Base-by-base conservation (phyloP, 441 rosid species). In the Kokia cookei region DNA sequence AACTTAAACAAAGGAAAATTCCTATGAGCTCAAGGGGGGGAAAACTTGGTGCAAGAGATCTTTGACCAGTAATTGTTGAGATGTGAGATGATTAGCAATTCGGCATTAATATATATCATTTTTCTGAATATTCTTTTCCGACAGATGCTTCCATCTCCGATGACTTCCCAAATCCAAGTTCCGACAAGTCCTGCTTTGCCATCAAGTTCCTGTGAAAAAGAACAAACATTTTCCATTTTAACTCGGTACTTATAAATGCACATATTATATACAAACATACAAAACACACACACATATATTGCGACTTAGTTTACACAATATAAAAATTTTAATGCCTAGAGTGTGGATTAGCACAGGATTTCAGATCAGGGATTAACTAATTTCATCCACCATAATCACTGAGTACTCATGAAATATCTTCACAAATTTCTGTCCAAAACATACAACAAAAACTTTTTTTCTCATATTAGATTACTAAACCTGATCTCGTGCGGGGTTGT, bases 181-280 rank as follows among this genome's bases (percentile, higher is more conserved):
- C 93, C 1, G 89, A 82, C 91, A 90, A 82, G 66, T 89, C 88
- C 79, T 93, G 97, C 82, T 84, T 90, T 15, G 97, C 98, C 98
- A 91, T 90, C 89, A 93, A 87, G 80, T 93, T 91, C 82, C 98
- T 93, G 86, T 73, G 66, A 29, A 24, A 58, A 54, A 5, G 40
- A 40, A 7, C 22, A 54, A 71, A 0, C 26, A 19, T 12, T 35
- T 2, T 58, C 15, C 32, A 58, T 10, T 22, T 57, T 19, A 53
- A 53, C 58, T 53, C 58, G 0, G 0, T 22, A 24, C 11, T 19
- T 22, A 57, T 24, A 9, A 10, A 47, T 47, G 15, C 15, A 47
- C 15, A 47, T 47, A 47, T 47, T 47, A 47, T 47, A 47, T 12
- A 47, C 51, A 3, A 12, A 3, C 51, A 47, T 14, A 47, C 51